Conservation (phyloP, 768 basidiomycete species). For the Artomyces pyxidatus region DNA sequence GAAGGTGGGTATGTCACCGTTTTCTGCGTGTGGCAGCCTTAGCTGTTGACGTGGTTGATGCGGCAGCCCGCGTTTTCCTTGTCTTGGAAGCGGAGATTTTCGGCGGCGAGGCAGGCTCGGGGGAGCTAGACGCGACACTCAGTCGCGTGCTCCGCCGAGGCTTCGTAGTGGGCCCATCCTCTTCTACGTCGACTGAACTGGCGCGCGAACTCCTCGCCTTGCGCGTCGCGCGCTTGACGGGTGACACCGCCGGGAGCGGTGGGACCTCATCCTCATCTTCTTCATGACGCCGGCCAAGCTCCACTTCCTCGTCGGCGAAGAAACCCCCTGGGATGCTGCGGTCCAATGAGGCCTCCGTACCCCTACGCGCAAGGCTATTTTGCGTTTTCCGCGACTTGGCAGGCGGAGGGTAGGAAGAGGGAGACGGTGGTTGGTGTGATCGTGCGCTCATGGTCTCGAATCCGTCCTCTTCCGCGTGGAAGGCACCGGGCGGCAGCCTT, state of each 20-base stretch:
- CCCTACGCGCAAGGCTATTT: slow-evolving; percentile 1
- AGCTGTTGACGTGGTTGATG: slow-evolving; percentile 1
- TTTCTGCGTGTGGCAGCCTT: slow-evolving; percentile 10
- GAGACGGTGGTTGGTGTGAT: slow-evolving; percentile 10
- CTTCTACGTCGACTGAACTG: slow-evolving; percentile 5
- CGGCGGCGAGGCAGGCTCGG: slow-evolving; percentile 10
- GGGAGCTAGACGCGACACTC: slow-evolving; percentile 14
- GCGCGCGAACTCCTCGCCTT: slow-evolving; percentile 2
- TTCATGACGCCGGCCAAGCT: background rate
- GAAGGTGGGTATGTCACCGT: no score
- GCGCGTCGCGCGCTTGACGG: slow-evolving; percentile 12
- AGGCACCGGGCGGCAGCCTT: background rate
- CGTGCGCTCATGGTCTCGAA: background rate
- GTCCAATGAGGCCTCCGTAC: slow-evolving; percentile 3
- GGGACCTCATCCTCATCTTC: slow-evolving; percentile 14
- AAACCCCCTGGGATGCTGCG: background rate
- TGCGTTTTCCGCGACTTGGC: slow-evolving; percentile 9
- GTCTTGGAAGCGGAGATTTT: slow-evolving; percentile 8
- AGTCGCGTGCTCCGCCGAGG: slow-evolving; percentile 16
- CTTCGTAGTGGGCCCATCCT: background rate
- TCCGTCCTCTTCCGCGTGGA: slow-evolving; percentile 3
- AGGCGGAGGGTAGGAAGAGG: slow-evolving; percentile 7
- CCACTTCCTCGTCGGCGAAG: background rate
- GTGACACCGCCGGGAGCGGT: slow-evolving; percentile 8
- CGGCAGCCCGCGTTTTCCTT: slow-evolving; percentile 3